Base-by-base conservation (phyloP, 1,139 yeast species). In the Wickerhamiella pararugosa region DNA sequence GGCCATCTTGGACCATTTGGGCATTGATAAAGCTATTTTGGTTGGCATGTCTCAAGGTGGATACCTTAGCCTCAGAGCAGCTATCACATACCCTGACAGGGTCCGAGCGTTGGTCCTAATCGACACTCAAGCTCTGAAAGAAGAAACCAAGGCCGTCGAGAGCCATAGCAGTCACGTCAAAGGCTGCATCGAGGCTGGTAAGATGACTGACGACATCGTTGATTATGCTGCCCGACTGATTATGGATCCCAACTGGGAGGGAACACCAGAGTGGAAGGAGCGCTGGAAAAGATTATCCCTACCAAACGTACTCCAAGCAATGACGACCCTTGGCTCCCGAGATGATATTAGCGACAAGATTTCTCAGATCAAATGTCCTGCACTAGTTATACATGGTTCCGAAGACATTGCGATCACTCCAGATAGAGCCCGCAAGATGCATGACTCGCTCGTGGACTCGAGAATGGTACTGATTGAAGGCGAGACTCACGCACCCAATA, bases 41-140 rank as follows among this genome's bases (percentile, higher is more conserved):
- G 36, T 31, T 2, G 41, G 41, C 6, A 38, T 38, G 41, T 38
- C 41, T 5, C 41, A 38, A 25, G 41, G 41, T 7, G 41, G 41
- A 6, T 38, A 15, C 33, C 33, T 38, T 7, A 9, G 36, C 28
- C 41, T 38, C 8, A 26, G 41, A 6, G 41, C 41, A 6, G 36
- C 41, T 10, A 36, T 38, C 32, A 32, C 9, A 11, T 33, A 38
- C 9, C 41, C 41, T 3, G 15, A 32, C 21, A 11, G 41, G 9
- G 41, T 38, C 7, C 15, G 28, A 28, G 41, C 36, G 8, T n/a
- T 38, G 15, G 26, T 38, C 8, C 36, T 38, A 2, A 38, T 38
- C 21, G 41, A 38, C 31, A 21, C 37, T 6, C 41, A 38, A 33
- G 41, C 41, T 5, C 9, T 21, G 5, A n/a, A 5, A 9, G 41